Conservation (phyloP, 306 rosid genomes). For the Vigna mungo region DNA sequence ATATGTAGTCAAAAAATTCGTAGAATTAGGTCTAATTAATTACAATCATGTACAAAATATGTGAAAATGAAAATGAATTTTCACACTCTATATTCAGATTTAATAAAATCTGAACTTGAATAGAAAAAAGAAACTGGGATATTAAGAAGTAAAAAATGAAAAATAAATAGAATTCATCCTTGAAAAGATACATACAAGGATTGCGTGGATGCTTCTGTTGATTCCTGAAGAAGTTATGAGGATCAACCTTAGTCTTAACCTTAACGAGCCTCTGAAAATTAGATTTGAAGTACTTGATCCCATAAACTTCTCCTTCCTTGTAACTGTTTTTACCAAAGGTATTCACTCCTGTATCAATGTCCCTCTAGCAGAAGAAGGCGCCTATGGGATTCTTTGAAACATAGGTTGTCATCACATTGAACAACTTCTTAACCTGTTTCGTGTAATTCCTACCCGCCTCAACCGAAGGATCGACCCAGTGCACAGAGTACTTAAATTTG, state of each 20-base stretch:
- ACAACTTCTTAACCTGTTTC: not conserved
- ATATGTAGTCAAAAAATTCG: too few relatives aligned
- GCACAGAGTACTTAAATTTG: not conserved
- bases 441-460: not conserved
- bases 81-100: too few relatives aligned
- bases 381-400: not conserved
- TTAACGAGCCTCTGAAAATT: conserved; percentile 53
- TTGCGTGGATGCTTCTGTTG: conserved; percentile 21
- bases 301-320: conserved; percentile 50
- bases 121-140: too few relatives aligned
- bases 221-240: conserved; percentile 49
- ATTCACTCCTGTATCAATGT: not conserved
- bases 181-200: too few relatives aligned
- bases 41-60: too few relatives aligned
- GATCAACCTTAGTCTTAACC: conserved; percentile 48
- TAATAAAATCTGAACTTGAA: too few relatives aligned
- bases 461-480: not conserved
- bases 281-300: conserved; percentile 43
- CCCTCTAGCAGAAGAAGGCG: not conserved
- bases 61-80: too few relatives aligned
- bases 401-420: not conserved
- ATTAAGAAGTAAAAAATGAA: too few relatives aligned
- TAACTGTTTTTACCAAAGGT: conserved; percentile 19
- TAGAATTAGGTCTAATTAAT: too few relatives aligned
- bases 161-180: too few relatives aligned